These are phyloP conservation scores for Oryza meridionalis DNA, from an alignment of 176 grass and related monocot genomes.

Conservation along the genomic window DNA sequence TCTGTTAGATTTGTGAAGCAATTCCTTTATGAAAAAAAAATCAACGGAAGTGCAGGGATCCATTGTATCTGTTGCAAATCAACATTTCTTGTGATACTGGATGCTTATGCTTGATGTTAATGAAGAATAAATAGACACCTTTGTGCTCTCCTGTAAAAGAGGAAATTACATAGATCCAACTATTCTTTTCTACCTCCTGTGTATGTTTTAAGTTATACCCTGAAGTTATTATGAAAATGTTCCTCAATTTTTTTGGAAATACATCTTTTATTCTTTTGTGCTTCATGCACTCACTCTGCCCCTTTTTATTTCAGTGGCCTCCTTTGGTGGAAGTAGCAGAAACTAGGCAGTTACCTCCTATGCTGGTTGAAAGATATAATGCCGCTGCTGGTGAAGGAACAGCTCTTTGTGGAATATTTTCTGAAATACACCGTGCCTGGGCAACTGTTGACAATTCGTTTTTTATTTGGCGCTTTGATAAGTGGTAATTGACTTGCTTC, in stretches of 20 bases:
- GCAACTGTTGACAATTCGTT: constrained; percentile 96
- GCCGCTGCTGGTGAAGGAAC: constrained; percentile 92
- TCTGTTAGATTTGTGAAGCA: neutral
- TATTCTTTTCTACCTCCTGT: constrained; percentile 24
- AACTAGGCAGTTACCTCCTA: constrained; percentile 77
- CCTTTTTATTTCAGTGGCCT: constrained; percentile 71
- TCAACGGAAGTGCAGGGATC: neutral
- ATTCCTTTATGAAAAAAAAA: neutral
- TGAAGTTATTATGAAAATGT: constrained; percentile 32
- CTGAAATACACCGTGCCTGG: constrained; percentile 87
- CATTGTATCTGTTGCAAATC: neutral
- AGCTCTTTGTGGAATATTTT: constrained; percentile 90
- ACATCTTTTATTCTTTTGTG: neutral
- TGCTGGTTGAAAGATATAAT: constrained; percentile 92
- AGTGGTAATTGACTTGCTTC: constrained; percentile 58
- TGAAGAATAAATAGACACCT: neutral
- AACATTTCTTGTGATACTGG: constrained; percentile 1
- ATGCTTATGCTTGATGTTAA: neutral
- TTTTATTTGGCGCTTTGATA: constrained; percentile 93
- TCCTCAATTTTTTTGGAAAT: constrained; percentile 23
- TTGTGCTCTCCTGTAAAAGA: neutral
- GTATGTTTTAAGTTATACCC: constrained; percentile 3
- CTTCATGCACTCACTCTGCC: neutral
- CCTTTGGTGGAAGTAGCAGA: constrained; percentile 87
- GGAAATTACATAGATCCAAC: neutral